A percentile compares a stretch with the other conserved stretches of the same genome.
Conservation (phyloP, 768 basidiomycete genomes). For the Galerina sulciceps region DNA sequence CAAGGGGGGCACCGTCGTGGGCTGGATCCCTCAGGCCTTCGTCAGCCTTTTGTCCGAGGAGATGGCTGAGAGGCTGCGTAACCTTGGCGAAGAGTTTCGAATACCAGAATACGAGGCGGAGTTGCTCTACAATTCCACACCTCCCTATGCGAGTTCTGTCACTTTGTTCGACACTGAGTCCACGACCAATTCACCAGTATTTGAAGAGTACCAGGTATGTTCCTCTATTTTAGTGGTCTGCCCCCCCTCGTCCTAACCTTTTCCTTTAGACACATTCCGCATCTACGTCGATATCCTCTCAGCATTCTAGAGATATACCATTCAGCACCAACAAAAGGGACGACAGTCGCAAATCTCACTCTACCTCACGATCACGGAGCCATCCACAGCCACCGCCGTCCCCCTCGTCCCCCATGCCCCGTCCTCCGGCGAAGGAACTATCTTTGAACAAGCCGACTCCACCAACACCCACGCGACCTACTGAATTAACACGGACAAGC, state of each 20-base stretch:
- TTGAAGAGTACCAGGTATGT: constrained; percentile 14
- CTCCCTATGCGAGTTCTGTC: constrained; percentile 35
- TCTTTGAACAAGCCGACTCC: constrained; percentile 39
- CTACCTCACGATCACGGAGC: constrained; percentile 8
- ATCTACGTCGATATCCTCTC: constrained; percentile 5
- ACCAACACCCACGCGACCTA: constrained; percentile 27
- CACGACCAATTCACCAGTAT: constrained; percentile 8
- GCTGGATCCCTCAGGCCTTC: constrained; percentile 81
- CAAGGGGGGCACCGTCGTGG: constrained; percentile 50
- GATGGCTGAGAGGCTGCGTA: constrained; percentile 51
- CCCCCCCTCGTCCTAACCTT: neutral
- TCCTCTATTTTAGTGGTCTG: neutral
- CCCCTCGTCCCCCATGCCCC: constrained; percentile 42
- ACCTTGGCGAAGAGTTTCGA: constrained; percentile 47
- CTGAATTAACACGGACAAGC: constrained; percentile 28
- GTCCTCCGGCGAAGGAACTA: constrained; percentile 30
- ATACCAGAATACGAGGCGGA: constrained; percentile 53
- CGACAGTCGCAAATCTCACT: constrained; percentile 2
- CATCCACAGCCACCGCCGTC: constrained; percentile 40
- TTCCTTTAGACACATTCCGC: constrained; percentile 3
- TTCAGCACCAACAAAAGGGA: neutral
- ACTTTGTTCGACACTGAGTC: constrained; percentile 25
- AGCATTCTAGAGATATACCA: constrained; percentile 8
- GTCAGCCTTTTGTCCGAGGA: constrained; percentile 58
- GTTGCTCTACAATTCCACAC: constrained; percentile 39